phyloP scores from a whole-genome alignment of 2,329 filamentous ascomycete genomes.

The Onygenales sp. region DNA sequence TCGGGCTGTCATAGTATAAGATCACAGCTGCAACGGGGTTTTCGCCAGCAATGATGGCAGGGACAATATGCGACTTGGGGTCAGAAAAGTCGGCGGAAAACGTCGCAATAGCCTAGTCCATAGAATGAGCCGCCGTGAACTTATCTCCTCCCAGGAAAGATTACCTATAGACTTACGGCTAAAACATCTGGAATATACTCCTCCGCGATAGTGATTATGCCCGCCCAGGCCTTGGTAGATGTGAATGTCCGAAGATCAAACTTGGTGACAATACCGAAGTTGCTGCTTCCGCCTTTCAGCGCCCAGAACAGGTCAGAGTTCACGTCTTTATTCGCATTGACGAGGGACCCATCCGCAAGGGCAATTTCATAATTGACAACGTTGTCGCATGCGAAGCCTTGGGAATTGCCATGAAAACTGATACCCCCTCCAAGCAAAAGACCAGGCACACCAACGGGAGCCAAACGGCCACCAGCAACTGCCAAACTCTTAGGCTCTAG shows the following conservation, averaged over 20 bases:
- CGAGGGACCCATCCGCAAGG: constrained; percentile 24
- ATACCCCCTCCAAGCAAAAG: constrained; percentile 18
- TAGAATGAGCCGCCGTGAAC: too few relatives aligned
- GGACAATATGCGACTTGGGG: neutral
- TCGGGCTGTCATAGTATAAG: constrained; percentile 29
- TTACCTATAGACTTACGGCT: neutral
- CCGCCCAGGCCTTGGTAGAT: neutral
- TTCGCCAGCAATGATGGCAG: constrained; percentile 17
- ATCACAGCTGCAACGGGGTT: constrained; percentile 24
- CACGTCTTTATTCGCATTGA: constrained; percentile 18
- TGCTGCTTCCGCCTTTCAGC: constrained; percentile 34
- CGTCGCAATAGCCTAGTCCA: neutral
- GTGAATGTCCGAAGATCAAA: constrained; percentile 26
- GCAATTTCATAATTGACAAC: constrained; percentile 26
- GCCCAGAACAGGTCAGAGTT: constrained; percentile 30
- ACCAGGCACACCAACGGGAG: neutral
- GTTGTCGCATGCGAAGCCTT: constrained; percentile 24
- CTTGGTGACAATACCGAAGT: constrained; percentile 35
- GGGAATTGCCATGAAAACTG: constrained; percentile 22
- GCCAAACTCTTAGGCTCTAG: neutral
- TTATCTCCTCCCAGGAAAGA: neutral
- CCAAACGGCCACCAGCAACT: neutral
- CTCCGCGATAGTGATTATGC: neutral
- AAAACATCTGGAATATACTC: neutral
- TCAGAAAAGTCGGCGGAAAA: neutral